Evolutionary conservation across 257 asterid genomes (phyloP).

Genomic region (Catharanthus roseus): DNA sequence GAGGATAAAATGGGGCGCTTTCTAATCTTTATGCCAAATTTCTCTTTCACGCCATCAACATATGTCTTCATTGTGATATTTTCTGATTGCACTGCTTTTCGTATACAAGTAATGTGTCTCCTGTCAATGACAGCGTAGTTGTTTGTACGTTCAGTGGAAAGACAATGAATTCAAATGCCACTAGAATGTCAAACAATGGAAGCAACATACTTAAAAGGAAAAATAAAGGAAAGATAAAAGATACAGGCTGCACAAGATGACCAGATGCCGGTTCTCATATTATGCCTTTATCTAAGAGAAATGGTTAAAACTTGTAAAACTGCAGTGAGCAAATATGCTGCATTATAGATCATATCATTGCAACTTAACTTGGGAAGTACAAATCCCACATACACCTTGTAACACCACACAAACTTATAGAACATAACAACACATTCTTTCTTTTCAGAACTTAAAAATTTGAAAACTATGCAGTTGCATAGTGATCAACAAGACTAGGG

Average conservation of each 20-base stretch:
- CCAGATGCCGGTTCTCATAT: neutral
- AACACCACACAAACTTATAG: neutral
- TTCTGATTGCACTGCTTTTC: conserved; percentile 43
- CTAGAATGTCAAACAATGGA: neutral
- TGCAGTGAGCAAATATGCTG: neutral
- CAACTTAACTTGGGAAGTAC: neutral
- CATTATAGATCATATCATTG: neutral
- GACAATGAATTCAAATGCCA: neutral
- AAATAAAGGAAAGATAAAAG: neutral
- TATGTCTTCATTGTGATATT: conserved; percentile 35
- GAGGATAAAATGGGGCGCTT: conserved; percentile 50
- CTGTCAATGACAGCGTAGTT: conserved; percentile 38
- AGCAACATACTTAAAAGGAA: neutral
- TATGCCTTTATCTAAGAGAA: neutral
- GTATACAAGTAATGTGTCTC: conserved; percentile 41
- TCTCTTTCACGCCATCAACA: conserved; percentile 36
- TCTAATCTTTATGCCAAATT: conserved; percentile 32
- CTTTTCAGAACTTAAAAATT: neutral
- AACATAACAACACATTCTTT: neutral
- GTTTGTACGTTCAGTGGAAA: conserved; percentile 17
- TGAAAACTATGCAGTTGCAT: neutral
- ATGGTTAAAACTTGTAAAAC: neutral
- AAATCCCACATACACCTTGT: neutral
- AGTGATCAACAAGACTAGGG: neutral
- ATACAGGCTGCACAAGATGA: neutral